phyloP scores from a whole-genome alignment of 139 green algal genomes.

The Chlamydomonas incerta region DNA sequence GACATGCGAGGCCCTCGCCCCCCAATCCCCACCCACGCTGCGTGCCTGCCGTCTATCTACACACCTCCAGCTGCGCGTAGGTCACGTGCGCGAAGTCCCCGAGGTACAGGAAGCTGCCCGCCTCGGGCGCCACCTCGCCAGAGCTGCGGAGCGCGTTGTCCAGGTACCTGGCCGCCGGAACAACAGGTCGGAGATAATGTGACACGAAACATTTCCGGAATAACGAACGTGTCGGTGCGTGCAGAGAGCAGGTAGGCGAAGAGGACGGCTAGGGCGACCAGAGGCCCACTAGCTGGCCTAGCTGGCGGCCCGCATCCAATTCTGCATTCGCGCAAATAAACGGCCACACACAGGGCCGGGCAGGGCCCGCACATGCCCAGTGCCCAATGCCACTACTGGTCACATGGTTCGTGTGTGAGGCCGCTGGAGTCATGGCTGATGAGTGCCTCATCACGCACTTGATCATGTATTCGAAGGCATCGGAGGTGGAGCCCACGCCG shows the following conservation, averaged over 20 bases:
- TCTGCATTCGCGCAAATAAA: background rate
- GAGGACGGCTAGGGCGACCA: no score
- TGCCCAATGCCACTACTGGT: background rate
- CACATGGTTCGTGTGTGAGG: no score
- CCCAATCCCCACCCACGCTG: no score
- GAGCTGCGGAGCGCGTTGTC: background rate
- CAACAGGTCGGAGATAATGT: no score
- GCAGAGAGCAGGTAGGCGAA: no score
- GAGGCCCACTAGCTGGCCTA: no score
- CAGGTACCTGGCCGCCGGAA: conserved; percentile 1
- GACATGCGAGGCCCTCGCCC: no score
- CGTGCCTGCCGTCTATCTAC: no score
- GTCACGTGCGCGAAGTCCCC: conserved; percentile 11
- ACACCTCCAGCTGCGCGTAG: conserved; percentile 3
- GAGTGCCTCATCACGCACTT: background rate
- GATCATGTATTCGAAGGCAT: conserved; percentile 1
- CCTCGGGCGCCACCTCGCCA: background rate
- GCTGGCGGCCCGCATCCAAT: no score
- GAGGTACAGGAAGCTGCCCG: conserved; percentile 12
- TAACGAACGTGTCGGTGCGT: no score
- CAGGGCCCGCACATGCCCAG: background rate
- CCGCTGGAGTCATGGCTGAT: no score
- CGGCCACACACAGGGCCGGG: background rate
- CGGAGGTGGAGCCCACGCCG: background rate
- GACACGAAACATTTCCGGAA: no score